Evolutionary conservation across 1,284 basidiomycete species (phyloP), one percentile per base, ranked within the genome.

Genomic region (Xerocomus minutiporus): DNA sequence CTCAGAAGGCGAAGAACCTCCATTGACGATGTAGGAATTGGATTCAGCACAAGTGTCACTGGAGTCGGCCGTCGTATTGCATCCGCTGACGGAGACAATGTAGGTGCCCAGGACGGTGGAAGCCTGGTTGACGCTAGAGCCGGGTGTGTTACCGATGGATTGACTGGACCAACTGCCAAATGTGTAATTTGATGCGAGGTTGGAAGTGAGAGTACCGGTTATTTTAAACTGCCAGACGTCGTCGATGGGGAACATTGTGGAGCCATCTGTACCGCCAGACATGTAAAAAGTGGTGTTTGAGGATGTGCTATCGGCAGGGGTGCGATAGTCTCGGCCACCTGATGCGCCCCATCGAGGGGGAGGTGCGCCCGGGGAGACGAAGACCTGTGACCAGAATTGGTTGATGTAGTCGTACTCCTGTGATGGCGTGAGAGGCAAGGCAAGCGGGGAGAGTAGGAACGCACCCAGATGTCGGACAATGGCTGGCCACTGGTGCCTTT

Each of bases 361-460:
- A 46, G 86, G 87, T 12, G 75, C 69, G 17, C 76, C 77, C 23
- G 78, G 63, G 17, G 79, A 73, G 9, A 86, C 59, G 15, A 57
- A 59, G 32, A 88, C 78, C 60, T 78, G 57, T 0, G 82, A 75
- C 88, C 88, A 91, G 63, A 90, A 90, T 55, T 87, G 74, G 58
- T 81, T 82, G 52, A 65, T 77, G 60, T 83, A 90, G 66, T 88
- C 84, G 61, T 76, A 91, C 70, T 87, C 86, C 87, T 88, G 63
- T 46, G 34, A 46, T 3, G 15, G 46, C 1, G 31, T 70, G 50
- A 72, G 59, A 17, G 31, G 42, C 28, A 15, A 32, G 29, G 5
- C 7, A 13, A 4, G 20, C 25, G 2, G 35, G 8, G 23, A 31
- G 31, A 25, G 46, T 1, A 52, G 40, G 32, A 32, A 52, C 79